Conservation (phyloP, 805 yeast genomes). For the Candida pini region DNA sequence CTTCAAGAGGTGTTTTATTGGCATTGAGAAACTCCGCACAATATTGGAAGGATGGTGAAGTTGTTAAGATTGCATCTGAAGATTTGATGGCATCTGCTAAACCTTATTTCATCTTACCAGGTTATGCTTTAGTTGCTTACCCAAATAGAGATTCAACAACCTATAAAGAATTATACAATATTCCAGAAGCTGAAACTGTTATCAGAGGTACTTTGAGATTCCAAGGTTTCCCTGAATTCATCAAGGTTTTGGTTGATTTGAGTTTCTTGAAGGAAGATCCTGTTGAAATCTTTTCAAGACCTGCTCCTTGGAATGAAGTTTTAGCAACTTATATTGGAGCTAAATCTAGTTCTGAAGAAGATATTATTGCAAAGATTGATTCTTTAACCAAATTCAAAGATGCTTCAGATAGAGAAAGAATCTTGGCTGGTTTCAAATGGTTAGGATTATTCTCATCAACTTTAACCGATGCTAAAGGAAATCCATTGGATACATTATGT, state of each 20-base stretch:
- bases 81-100: slow-evolving; percentile 93
- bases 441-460: slow-evolving; percentile 82
- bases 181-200: slow-evolving; percentile 96
- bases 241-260: slow-evolving; percentile 89
- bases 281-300: slow-evolving; percentile 48
- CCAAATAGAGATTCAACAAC: slow-evolving; percentile 98
- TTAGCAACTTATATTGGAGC: slow-evolving; percentile 72
- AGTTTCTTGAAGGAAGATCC: slow-evolving; percentile 85
- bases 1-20: slow-evolving; percentile 94
- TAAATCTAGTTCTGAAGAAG: slow-evolving; percentile 60
- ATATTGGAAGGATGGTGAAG: slow-evolving; percentile 80
- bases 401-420: slow-evolving; percentile 78
- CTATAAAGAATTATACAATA: slow-evolving; percentile 84
- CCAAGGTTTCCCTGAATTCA: slow-evolving; percentile 98
- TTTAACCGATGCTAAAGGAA: slow-evolving; percentile 80
- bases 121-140: slow-evolving; percentile 89
- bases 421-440: slow-evolving; percentile 88
- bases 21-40: slow-evolving; percentile 93
- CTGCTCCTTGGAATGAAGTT: slow-evolving; percentile 84
- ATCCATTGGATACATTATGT: slow-evolving; percentile 93
- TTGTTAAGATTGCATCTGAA: slow-evolving; percentile 75
- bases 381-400: slow-evolving; percentile 75
- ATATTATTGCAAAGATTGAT: slow-evolving; percentile 69
- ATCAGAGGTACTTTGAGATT: slow-evolving; percentile 95
- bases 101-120: slow-evolving; percentile 95